Evolutionary conservation across 768 basidiomycete genomes (phyloP).

Genomic region (Hebeloma cylindrosporum): DNA sequence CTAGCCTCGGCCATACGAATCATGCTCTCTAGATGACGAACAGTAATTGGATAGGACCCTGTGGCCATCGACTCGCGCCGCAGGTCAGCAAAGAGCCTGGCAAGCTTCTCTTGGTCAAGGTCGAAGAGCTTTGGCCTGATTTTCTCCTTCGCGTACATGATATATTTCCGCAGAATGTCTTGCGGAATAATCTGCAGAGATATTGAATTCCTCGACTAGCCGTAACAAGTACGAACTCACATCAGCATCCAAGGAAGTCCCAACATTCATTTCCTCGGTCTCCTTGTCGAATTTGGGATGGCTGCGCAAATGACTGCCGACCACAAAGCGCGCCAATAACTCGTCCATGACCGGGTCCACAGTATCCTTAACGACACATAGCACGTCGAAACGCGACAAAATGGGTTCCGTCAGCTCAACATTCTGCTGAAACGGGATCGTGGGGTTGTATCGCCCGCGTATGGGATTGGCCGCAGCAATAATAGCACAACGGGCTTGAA

Average conservation of each 20-base stretch:
- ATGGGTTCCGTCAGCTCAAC: constrained; percentile 99
- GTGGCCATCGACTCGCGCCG: constrained; percentile 95
- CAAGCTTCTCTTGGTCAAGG: constrained; percentile 93
- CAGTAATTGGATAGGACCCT: constrained; percentile 98
- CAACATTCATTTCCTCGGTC: constrained; percentile 92
- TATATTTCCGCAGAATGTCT: constrained; percentile 94
- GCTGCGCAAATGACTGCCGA: constrained; percentile 91
- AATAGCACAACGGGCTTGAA: constrained; percentile 97
- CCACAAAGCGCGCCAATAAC: constrained; percentile 94
- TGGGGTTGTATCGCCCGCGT: constrained; percentile 96
- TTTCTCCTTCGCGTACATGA: constrained; percentile 97
- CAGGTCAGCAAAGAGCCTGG: constrained; percentile 91
- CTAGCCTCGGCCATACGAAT: constrained; percentile 99
- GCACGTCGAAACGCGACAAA: constrained; percentile 94
- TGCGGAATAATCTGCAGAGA: constrained; percentile 92
- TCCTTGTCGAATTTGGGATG: constrained; percentile 91
- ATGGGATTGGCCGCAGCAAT: constrained; percentile 98
- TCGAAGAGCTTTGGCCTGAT: constrained; percentile 92
- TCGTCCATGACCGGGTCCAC: constrained; percentile 98
- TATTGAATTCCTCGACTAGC: no score
- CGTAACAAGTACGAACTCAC: constrained; percentile 58
- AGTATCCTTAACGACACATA: constrained; percentile 97
- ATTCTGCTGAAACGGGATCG: constrained; percentile 97
- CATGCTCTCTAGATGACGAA: constrained; percentile 98
- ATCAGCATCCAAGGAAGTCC: constrained; percentile 85